These are phyloP conservation scores for Solanum megistacrolobum DNA, from an alignment of 257 asterid genomes.

Conservation along the genomic window DNA sequence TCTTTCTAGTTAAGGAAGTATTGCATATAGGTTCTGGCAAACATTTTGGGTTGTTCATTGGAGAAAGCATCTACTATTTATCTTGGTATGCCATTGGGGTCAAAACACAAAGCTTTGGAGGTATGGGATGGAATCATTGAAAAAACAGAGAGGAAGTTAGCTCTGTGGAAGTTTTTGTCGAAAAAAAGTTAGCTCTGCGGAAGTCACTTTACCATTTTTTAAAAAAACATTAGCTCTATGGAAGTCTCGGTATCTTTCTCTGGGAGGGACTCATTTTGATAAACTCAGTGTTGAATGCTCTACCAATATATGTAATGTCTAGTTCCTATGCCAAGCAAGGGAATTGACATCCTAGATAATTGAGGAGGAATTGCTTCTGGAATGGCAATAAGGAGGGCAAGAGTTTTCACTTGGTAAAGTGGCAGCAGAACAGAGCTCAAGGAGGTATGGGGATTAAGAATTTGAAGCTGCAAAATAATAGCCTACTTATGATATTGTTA, in stretches of 20 bases:
- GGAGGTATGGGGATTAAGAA: neutral
- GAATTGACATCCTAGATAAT: neutral
- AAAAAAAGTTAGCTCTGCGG: neutral
- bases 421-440: neutral
- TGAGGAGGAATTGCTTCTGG: neutral
- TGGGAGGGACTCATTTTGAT: neutral
- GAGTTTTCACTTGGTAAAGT: neutral
- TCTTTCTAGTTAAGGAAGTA: neutral
- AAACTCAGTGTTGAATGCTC: neutral
- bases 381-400: neutral
- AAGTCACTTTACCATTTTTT: neutral
- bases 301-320: neutral
- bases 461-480: neutral
- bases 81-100: neutral
- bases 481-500: neutral
- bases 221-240: neutral
- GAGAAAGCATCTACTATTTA: neutral
- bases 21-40: neutral
- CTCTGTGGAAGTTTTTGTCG: neutral
- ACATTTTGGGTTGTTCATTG: neutral
- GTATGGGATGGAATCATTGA: neutral
- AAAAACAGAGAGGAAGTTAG: neutral
- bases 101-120: neutral
- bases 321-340: neutral
- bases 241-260: neutral